Conservation (phyloP, 148 eudicot species). For the Gaultheria prostrata region DNA sequence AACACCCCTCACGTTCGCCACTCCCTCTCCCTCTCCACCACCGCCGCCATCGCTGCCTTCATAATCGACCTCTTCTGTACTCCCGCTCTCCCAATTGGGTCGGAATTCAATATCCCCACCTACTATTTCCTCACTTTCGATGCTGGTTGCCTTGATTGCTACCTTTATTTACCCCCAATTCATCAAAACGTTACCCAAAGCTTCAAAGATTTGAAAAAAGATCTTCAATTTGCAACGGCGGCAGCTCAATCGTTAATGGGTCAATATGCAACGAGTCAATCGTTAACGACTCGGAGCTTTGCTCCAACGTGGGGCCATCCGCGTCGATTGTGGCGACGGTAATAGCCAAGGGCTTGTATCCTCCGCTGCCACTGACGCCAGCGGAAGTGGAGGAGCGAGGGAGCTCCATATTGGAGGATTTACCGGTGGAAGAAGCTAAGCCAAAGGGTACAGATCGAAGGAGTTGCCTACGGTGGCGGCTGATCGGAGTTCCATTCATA, state of each 20-base stretch:
- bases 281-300: slow-evolving; percentile 6
- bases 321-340: slow-evolving; percentile 29
- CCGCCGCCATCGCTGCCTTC: slow-evolving; percentile 31
- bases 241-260: background rate
- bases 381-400: slow-evolving; percentile 1
- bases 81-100: slow-evolving; percentile 27
- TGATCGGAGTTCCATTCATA: background rate
- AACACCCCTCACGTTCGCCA: slow-evolving; percentile 26
- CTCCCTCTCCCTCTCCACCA: slow-evolving; percentile 24
- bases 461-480: background rate
- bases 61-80: slow-evolving; percentile 47
- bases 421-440: slow-evolving; percentile 27
- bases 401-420: slow-evolving; percentile 28
- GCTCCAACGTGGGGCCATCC: slow-evolving; percentile 22
- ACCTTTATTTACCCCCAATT: slow-evolving; percentile 30
- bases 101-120: slow-evolving; percentile 33
- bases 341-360: slow-evolving; percentile 17
- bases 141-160: slow-evolving; percentile 26
- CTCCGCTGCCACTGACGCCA: background rate
- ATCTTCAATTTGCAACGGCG: background rate
- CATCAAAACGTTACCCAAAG: slow-evolving; percentile 26
- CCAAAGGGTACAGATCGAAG: slow-evolving; percentile 20
- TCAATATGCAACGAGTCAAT: slow-evolving; percentile 2
- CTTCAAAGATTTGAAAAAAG: slow-evolving; percentile 28
- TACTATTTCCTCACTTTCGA: slow-evolving; percentile 47